phyloP scores from a whole-genome alignment of 257 asterid species.

The Verbascum thapsus region DNA sequence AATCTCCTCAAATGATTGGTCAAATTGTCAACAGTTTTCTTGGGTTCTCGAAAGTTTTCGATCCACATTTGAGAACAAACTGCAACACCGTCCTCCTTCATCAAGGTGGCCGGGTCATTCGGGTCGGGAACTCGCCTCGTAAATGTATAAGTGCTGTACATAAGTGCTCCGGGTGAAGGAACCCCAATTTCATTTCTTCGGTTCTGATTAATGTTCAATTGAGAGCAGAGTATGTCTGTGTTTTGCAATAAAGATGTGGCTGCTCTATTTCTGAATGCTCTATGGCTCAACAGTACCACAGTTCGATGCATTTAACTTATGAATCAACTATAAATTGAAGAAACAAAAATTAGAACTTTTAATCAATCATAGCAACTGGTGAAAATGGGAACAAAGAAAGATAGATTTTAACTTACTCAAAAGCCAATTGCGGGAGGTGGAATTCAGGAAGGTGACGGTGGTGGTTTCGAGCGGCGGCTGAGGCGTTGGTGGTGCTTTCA shows the following conservation, averaged over 20 bases:
- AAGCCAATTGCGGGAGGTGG: background rate
- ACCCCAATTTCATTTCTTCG: conserved; percentile 36
- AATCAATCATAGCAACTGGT: conserved; percentile 12
- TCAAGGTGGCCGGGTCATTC: conserved; percentile 82
- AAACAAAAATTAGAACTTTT: background rate
- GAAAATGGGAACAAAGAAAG: background rate
- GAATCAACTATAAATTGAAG: background rate
- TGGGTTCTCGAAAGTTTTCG: conserved; percentile 71
- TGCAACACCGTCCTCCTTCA: conserved; percentile 90
- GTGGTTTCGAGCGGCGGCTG: no score
- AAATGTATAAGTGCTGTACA: conserved; percentile 51
- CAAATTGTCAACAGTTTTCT: conserved; percentile 62
- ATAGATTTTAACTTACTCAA: conserved; percentile 16
- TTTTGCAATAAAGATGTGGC: conserved; percentile 29
- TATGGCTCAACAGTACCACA: conserved; percentile 39
- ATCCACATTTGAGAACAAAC: conserved; percentile 87
- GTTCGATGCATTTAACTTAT: conserved; percentile 58
- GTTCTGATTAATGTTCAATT: conserved; percentile 28
- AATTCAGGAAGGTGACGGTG: conserved; percentile 23
- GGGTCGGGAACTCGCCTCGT: conserved; percentile 67
- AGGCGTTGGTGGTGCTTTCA: no score
- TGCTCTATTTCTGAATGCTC: conserved; percentile 43
- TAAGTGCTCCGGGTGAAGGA: conserved; percentile 38
- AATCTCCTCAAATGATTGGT: conserved; percentile 76
- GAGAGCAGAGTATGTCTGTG: conserved; percentile 35